phyloP scores from a whole-genome alignment of 257 asterid species.

The Fraxinus pennsylvanica region DNA sequence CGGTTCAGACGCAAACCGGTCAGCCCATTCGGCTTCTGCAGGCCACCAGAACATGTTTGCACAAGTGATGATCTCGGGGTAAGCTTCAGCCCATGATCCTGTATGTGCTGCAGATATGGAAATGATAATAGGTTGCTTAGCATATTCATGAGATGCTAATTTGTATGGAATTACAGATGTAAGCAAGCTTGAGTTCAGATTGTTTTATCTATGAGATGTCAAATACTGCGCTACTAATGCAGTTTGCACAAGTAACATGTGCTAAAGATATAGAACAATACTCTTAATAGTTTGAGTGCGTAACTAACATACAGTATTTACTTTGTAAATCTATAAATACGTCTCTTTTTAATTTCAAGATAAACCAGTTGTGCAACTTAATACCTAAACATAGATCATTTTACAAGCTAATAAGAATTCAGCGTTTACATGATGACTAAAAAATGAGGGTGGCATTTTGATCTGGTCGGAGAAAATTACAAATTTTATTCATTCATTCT shows the following conservation, averaged over 20 bases:
- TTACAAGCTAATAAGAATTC: too few relatives aligned
- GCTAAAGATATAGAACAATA: not conserved
- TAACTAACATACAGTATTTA: too few relatives aligned
- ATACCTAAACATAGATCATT: too few relatives aligned
- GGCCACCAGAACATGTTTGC: slow-evolving; percentile 90
- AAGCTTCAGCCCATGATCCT: slow-evolving; percentile 91
- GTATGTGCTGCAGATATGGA: slow-evolving; percentile 70
- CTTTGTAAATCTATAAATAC: too few relatives aligned
- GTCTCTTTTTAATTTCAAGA: too few relatives aligned
- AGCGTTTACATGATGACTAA: too few relatives aligned
- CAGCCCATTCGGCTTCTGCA: slow-evolving; percentile 57
- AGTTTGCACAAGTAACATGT: not conserved
- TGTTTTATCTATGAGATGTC: not conserved
- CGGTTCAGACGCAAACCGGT: slow-evolving; percentile 80
- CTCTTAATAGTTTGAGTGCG: not conserved
- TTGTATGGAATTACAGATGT: not conserved
- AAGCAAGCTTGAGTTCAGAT: not conserved
- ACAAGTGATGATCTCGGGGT: slow-evolving; percentile 80
- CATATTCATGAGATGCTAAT: not conserved
- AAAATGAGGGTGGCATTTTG: too few relatives aligned
- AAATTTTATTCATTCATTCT: too few relatives aligned
- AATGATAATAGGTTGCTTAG: not conserved
- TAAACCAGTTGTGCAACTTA: too few relatives aligned
- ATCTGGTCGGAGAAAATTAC: too few relatives aligned
- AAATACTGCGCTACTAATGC: not conserved